Conservation (phyloP, 345 rosid genomes). For the rapeseed (Brassica napus) region Da-Ae NC_063435.1:21888501-21889000, state of each 20-base stretch:
- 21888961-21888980: not conserved
- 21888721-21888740: not conserved
- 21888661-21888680: not conserved
- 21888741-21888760: not conserved
- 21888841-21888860: not conserved
- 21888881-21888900: not conserved
- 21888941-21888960: not conserved
- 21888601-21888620: not conserved
- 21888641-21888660: not conserved
- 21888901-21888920: not conserved
- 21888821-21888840: not conserved
- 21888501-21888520: slow-evolving; percentile 98
- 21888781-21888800: not conserved
- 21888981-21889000: not conserved
- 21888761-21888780: not conserved
- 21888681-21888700: not conserved
- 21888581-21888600: slow-evolving; percentile 16
- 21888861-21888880: not conserved
- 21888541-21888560: slow-evolving; percentile 39
- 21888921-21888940: not conserved
- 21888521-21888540: slow-evolving; percentile 78
- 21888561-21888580: slow-evolving; percentile 13
- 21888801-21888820: not conserved
- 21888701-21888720: not conserved
- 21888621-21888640: slow-evolving; percentile 21